Conservation (phyloP, 345 rosid genomes). For the Hirschfeldia incana region DNA sequence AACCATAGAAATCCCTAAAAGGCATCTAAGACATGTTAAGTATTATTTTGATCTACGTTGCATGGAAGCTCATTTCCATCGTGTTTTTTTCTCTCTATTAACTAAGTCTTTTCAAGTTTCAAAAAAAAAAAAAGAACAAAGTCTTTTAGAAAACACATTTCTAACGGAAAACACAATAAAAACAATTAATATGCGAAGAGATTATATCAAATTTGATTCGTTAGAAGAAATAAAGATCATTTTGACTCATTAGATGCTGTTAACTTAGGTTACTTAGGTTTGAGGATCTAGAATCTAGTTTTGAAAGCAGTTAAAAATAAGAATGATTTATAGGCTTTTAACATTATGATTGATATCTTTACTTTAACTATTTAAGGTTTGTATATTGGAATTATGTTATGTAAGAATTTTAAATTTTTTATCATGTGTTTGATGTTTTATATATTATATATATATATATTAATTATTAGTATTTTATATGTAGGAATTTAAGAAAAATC, state of each 20-base stretch:
- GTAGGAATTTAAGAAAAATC: background rate
- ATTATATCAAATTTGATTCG: background rate
- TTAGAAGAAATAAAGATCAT: background rate
- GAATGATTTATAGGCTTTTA: background rate
- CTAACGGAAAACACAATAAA: background rate
- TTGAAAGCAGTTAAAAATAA: background rate
- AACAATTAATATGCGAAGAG: background rate
- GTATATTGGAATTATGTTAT: background rate
- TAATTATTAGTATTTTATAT: background rate
- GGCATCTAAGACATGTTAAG: background rate
- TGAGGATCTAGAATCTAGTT: background rate
- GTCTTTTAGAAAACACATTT: background rate
- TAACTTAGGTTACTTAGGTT: background rate
- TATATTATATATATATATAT: background rate
- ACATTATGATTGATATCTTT: background rate
- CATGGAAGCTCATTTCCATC: background rate
- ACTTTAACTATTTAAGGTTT: background rate
- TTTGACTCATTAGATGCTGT: background rate
- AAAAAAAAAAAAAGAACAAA: too few relatives aligned
- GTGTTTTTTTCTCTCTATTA: background rate
- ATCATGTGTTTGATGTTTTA: background rate
- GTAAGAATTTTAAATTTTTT: background rate
- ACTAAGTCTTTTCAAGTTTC: background rate
- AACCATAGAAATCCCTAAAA: background rate
- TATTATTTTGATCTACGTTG: background rate